Conservation (phyloP, 2,329 filamentous ascomycete genomes). For the Microsporum ferrugineum region DNA sequence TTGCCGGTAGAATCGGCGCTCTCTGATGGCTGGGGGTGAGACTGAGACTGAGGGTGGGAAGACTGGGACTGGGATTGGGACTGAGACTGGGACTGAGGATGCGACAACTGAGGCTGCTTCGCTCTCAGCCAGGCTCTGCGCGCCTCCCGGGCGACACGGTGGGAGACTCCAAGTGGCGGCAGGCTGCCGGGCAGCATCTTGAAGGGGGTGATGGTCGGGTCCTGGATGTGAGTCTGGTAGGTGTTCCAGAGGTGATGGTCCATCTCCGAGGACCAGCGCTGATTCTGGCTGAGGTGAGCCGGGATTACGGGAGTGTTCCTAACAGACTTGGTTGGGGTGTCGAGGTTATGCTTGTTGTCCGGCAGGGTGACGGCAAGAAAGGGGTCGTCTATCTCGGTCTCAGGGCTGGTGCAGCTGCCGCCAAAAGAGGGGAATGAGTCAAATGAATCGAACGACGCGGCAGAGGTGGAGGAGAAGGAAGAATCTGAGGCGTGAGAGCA, state of each 20-base stretch:
- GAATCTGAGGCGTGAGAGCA: constrained; percentile 52
- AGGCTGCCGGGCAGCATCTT: constrained; percentile 54
- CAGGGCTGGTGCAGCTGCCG: constrained; percentile 50
- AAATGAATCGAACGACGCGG: constrained; percentile 35
- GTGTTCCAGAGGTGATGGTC: constrained; percentile 56
- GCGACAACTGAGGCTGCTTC: constrained; percentile 21
- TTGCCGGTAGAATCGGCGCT: neutral
- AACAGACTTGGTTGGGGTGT: constrained; percentile 28
- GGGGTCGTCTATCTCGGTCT: constrained; percentile 47
- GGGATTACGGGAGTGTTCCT: constrained; percentile 19
- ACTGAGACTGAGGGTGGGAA: neutral
- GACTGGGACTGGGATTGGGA: neutral
- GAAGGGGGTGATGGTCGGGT: constrained; percentile 55
- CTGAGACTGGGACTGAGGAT: neutral
- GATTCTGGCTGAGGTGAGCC: constrained; percentile 18
- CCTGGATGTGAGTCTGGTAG: constrained; percentile 54
- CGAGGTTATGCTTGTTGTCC: constrained; percentile 27
- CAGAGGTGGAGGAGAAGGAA: constrained; percentile 45
- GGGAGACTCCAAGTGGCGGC: constrained; percentile 53
- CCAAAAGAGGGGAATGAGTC: constrained; percentile 46
- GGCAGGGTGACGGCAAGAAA: constrained; percentile 38
- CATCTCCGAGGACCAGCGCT: constrained; percentile 50
- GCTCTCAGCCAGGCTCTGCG: constrained; percentile 48
- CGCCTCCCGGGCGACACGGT: constrained; percentile 51
- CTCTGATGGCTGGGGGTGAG: neutral